These are phyloP conservation scores for Picea abies DNA, from an alignment of 83 land plant species.

Conservation along the genomic window DNA sequence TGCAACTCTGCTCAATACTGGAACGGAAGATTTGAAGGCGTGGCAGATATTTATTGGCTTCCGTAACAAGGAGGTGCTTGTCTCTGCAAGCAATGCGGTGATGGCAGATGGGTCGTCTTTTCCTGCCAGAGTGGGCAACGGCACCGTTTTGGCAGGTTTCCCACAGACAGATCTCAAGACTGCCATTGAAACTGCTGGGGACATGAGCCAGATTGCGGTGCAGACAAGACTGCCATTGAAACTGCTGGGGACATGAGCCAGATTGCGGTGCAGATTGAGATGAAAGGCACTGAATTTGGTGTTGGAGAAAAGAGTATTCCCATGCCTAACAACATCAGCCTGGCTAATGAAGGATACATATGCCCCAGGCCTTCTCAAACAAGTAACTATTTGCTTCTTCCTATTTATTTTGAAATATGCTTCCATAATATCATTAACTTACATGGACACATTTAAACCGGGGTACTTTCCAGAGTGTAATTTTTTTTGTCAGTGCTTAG, in stretches of 20 bases:
- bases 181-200: slow-evolving; percentile 88
- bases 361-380: slow-evolving; percentile 43
- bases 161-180: slow-evolving; percentile 64
- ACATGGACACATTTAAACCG: too few relatives aligned
- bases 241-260: too few relatives aligned
- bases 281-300: slow-evolving; percentile 90
- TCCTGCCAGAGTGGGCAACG: slow-evolving; percentile 66
- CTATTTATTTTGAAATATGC: background rate
- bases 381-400: background rate
- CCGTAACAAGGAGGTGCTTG: slow-evolving; percentile 66
- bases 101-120: slow-evolving; percentile 51
- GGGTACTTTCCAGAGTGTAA: too few relatives aligned
- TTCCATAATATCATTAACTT: too few relatives aligned
- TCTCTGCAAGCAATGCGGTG: slow-evolving; percentile 51
- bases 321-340: slow-evolving; percentile 67
- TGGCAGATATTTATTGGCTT: slow-evolving; percentile 78
- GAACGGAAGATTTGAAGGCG: slow-evolving; percentile 40
- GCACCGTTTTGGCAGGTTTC: slow-evolving; percentile 60
- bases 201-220: slow-evolving; percentile 53
- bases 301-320: slow-evolving; percentile 43
- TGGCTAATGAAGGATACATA: slow-evolving; percentile 61
- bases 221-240: too few relatives aligned
- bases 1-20: slow-evolving; percentile 54
- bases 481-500: too few relatives aligned
- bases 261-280: too few relatives aligned